Evolutionary conservation across 2,329 filamentous ascomycete genomes (phyloP).

Genomic region (Trichoderma brevicompactum): DNA sequence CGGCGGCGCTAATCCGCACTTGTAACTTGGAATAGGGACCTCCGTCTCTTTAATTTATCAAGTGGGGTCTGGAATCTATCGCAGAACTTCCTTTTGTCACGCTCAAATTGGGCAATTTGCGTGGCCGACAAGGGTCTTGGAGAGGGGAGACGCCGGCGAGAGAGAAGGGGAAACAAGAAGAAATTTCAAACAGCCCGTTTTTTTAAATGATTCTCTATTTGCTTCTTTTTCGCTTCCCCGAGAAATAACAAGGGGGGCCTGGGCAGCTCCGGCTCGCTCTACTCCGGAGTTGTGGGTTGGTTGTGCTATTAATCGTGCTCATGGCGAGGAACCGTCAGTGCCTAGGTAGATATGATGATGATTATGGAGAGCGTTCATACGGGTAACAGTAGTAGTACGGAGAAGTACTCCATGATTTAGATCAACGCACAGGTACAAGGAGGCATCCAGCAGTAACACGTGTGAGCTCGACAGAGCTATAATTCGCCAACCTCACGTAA

Average conservation of each 20-base stretch:
- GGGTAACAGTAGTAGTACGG: too few relatives aligned
- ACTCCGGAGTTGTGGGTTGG: too few relatives aligned
- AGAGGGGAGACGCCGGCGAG: not conserved
- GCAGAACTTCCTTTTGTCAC: constrained; percentile 30
- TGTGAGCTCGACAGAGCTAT: too few relatives aligned
- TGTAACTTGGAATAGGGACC: constrained; percentile 20
- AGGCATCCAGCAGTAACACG: too few relatives aligned
- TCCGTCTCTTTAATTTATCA: constrained; percentile 30
- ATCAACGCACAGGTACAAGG: too few relatives aligned
- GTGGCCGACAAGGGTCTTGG: constrained; percentile 25
- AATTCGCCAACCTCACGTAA: too few relatives aligned
- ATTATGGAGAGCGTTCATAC: not conserved
- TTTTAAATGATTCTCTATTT: constrained; percentile 2
- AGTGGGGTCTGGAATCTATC: constrained; percentile 30
- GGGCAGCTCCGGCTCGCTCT: too few relatives aligned
- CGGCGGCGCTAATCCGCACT: not conserved
- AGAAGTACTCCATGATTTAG: too few relatives aligned
- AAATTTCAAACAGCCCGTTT: constrained; percentile 11
- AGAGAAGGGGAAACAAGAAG: constrained; percentile 3
- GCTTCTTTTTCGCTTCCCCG: not conserved
- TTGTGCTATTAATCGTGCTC: too few relatives aligned
- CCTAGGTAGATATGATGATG: too few relatives aligned
- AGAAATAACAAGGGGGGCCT: not conserved
- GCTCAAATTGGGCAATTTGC: constrained; percentile 37
- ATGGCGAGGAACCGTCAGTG: too few relatives aligned